These are phyloP conservation scores for Rubroboletus satanas DNA, from an alignment of 768 basidiomycete species.

Conservation along the genomic window DNA sequence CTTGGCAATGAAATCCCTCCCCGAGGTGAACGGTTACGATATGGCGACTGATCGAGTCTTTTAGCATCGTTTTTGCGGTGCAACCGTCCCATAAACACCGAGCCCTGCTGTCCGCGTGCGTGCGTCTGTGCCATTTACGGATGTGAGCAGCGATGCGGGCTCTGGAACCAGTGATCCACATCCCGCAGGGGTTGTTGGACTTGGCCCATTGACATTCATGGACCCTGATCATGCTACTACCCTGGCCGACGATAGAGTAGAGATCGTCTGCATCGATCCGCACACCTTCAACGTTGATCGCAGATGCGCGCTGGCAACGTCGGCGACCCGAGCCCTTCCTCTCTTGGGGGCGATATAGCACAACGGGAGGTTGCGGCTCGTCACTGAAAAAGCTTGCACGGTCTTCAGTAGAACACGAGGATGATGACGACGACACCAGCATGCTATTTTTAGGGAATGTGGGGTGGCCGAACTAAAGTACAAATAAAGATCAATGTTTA, in stretches of 20 bases:
- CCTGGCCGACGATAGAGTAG: not conserved
- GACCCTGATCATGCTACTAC: not conserved
- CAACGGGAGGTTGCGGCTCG: not conserved
- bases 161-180: slow-evolving; percentile 9
- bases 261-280: slow-evolving; percentile 9
- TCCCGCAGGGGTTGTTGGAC: slow-evolving; percentile 1
- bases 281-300: not conserved
- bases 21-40: slow-evolving; percentile 3
- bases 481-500: not conserved
- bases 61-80: not conserved
- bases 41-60: slow-evolving; percentile 4
- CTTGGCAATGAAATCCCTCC: slow-evolving; percentile 4
- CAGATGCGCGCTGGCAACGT: not conserved
- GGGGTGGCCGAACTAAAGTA: not conserved
- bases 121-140: slow-evolving; percentile 3
- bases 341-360: not conserved
- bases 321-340: not conserved
- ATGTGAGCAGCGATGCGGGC: not conserved
- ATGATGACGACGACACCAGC: not conserved
- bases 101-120: not conserved
- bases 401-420: no score
- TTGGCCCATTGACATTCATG: not conserved
- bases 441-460: not conserved
- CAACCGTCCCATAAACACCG: slow-evolving; percentile 8
- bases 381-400: not conserved